A percentile compares a stretch with the other conserved stretches of the same genome.
Evolutionary conservation across 2,329 filamentous ascomycete genomes (phyloP).

Genomic region (Thelonectria blattea): DNA sequence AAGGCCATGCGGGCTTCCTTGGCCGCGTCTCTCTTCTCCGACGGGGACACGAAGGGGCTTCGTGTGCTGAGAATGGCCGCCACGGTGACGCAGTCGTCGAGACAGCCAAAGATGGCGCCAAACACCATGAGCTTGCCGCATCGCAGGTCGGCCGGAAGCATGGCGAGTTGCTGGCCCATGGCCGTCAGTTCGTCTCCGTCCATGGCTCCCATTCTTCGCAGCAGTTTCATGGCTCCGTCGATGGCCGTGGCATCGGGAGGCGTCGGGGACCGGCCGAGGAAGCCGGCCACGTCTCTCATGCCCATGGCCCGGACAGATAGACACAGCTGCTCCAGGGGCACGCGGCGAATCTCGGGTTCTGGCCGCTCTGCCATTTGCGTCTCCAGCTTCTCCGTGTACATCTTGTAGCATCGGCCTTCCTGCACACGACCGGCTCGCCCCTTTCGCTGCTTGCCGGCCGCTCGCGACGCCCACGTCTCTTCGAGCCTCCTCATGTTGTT

Average conservation of each 20-base stretch:
- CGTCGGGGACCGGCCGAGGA: conserved; percentile 85
- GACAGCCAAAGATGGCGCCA: conserved; percentile 89
- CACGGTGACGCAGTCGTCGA: conserved; percentile 87
- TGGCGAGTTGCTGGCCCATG: conserved; percentile 88
- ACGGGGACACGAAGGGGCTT: conserved; percentile 84
- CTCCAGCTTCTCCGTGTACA: conserved; percentile 88
- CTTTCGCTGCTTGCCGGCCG: conserved; percentile 91
- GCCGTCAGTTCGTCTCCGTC: conserved; percentile 87
- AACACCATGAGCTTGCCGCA: conserved; percentile 96
- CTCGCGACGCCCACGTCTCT: conserved; percentile 93
- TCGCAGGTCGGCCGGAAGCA: conserved; percentile 91
- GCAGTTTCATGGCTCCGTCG: conserved; percentile 78
- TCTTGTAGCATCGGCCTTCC: conserved; percentile 90
- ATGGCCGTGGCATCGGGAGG: conserved; percentile 87
- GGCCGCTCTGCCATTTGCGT: conserved; percentile 85
- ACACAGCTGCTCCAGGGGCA: conserved; percentile 92
- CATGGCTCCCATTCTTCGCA: conserved; percentile 86
- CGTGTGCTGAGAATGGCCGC: conserved; percentile 90
- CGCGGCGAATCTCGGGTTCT: conserved; percentile 90
- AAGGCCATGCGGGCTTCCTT: conserved; percentile 79
- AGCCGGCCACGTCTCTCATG: conserved; percentile 78
- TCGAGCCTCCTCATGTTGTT: conserved; percentile 95
- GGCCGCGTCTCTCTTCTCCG: conserved; percentile 81
- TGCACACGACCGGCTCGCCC: conserved; percentile 93
- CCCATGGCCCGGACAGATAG: conserved; percentile 96